A percentile compares a stretch with the other conserved stretches of the same genome.
phyloP scores from a whole-genome alignment of 805 yeast genomes.

The Kodamaea jinghongensis region DNA sequence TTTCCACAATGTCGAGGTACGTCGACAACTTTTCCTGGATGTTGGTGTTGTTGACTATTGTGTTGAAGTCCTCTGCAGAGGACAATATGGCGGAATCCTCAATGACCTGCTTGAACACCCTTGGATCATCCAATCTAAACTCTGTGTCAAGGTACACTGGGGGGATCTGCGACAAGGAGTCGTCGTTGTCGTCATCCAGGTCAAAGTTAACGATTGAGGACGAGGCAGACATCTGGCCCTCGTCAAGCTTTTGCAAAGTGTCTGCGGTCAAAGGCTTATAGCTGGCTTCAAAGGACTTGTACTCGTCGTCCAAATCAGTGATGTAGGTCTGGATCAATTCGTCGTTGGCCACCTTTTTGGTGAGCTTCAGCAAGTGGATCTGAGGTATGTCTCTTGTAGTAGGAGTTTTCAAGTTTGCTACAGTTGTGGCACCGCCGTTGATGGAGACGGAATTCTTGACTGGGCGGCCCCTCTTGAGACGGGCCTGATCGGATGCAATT shows the following conservation, averaged over 20 bases:
- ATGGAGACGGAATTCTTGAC: conserved; percentile 33
- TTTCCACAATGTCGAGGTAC: conserved; percentile 82
- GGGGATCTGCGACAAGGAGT: conserved; percentile 48
- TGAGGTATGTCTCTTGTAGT: conserved; percentile 83
- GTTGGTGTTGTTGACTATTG: conserved; percentile 48
- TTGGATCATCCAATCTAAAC: conserved; percentile 85
- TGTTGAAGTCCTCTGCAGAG: conserved; percentile 21
- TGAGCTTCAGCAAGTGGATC: conserved; percentile 49
- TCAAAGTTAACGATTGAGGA: conserved; percentile 10
- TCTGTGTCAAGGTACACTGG: conserved; percentile 60
- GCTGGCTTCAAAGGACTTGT: conserved; percentile 36
- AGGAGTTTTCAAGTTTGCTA: conserved; percentile 56
- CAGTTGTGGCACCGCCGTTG: conserved; percentile 44
- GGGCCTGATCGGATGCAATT: conserved; percentile 53
- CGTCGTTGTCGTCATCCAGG: conserved; percentile 7
- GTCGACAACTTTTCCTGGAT: conserved; percentile 77
- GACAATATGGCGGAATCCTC: conserved; percentile 51
- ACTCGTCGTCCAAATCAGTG: conserved; percentile 22
- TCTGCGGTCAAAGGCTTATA: conserved; percentile 38
- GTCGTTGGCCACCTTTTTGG: conserved; percentile 21
- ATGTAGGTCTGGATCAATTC: conserved; percentile 21
- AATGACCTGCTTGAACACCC: conserved; percentile 72
- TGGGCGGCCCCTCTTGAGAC: conserved; percentile 32
- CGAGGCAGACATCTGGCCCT: conserved; percentile 10
- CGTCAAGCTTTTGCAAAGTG: conserved; percentile 27